phyloP scores from a whole-genome alignment of 257 asterid genomes.

The Ligustrum vulgare region DNA sequence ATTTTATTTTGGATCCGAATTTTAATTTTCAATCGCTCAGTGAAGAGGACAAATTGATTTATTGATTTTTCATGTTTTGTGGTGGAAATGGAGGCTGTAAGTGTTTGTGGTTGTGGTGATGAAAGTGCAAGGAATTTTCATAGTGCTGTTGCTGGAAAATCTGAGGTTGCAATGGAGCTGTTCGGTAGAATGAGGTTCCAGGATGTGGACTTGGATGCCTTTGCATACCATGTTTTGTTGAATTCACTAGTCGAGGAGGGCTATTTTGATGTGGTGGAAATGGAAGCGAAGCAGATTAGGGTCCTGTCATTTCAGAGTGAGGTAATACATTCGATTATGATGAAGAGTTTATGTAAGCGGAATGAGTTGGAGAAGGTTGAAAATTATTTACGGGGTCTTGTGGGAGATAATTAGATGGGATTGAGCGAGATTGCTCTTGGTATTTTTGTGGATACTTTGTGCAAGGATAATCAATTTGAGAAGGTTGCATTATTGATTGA shows the following conservation, averaged over 20 bases:
- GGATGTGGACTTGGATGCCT: conserved; percentile 64
- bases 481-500: conserved; percentile 56
- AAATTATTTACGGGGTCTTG: conserved; percentile 48
- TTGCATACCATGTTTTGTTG: conserved; percentile 66
- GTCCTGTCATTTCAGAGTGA: conserved; percentile 44
- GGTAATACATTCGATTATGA: conserved; percentile 58
- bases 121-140: too few relatives aligned
- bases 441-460: conserved; percentile 59
- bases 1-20: too few relatives aligned
- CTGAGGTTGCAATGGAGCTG: conserved; percentile 64
- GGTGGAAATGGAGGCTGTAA: too few relatives aligned
- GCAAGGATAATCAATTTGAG: conserved; percentile 52
- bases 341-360: conserved; percentile 59
- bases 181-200: conserved; percentile 76
- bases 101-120: too few relatives aligned
- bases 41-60: too few relatives aligned
- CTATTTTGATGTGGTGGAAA: conserved; percentile 48
- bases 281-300: conserved; percentile 50
- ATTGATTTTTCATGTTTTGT: too few relatives aligned
- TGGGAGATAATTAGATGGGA: conserved; percentile 24
- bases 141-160: conserved; percentile 57
- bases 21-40: too few relatives aligned
- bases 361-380: conserved; percentile 57
- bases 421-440: conserved; percentile 47
- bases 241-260: conserved; percentile 71